Conservation (phyloP, 1,284 basidiomycete species). For the Malassezia sympodialis region DNA sequence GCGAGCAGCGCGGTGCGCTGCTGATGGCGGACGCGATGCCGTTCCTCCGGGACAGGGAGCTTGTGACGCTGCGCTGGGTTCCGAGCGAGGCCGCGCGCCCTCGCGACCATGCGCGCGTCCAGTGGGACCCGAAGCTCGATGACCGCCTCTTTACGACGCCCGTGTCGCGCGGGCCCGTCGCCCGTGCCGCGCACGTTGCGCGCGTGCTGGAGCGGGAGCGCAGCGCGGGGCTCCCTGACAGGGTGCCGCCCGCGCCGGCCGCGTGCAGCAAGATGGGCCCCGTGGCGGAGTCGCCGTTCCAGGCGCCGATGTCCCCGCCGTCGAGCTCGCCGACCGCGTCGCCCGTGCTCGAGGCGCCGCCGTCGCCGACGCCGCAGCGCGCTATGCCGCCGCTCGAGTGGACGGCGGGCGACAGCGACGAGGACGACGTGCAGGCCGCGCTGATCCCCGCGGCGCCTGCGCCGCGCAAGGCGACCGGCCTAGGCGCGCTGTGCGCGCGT, state of each 20-base stretch:
- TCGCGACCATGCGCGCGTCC: slow-evolving; percentile 21
- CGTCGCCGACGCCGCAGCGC: slow-evolving; percentile 15
- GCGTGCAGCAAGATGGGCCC: neutral
- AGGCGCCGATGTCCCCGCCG: slow-evolving; percentile 12
- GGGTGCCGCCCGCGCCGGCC: neutral
- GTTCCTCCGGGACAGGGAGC: slow-evolving; percentile 38
- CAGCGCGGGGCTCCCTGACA: neutral
- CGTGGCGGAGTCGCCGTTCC: neutral
- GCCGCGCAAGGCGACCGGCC: neutral
- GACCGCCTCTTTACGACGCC: slow-evolving; percentile 1
- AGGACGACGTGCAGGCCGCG: neutral
- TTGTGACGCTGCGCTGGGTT: slow-evolving; percentile 39
- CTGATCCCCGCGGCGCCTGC: neutral
- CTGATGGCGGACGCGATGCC: slow-evolving; percentile 37
- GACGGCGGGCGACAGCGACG: slow-evolving; percentile 1
- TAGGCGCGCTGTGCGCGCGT: slow-evolving; percentile 14
- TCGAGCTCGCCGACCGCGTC: slow-evolving; percentile 11
- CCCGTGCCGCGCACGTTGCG: slow-evolving; percentile 11
- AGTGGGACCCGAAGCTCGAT: slow-evolving; percentile 23
- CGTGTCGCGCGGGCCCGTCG: slow-evolving; percentile 9
- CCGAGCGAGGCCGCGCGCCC: slow-evolving; percentile 21
- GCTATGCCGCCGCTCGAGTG: slow-evolving; percentile 3
- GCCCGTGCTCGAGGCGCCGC: slow-evolving; percentile 5
- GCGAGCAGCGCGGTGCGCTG: slow-evolving; percentile 25
- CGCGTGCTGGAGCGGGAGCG: slow-evolving; percentile 18